phyloP scores from a whole-genome alignment of 1,139 yeast species.

The Hyphopichia buzzinii region DNA sequence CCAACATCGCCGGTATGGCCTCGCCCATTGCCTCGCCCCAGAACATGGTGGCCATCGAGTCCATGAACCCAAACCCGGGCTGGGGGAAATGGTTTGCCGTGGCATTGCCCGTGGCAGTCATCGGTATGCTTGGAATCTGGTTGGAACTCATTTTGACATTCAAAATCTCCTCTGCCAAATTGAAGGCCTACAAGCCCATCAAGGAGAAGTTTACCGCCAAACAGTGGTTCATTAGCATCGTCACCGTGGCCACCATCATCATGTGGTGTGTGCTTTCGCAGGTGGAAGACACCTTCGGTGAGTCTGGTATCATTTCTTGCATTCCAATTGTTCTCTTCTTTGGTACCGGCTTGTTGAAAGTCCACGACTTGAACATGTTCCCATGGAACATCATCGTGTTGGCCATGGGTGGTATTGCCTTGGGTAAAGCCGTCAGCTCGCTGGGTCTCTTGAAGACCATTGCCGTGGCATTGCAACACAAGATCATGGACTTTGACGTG shows the following conservation, averaged over 20 bases:
- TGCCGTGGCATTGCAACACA: slow-evolving; percentile 63
- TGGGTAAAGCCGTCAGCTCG: slow-evolving; percentile 88
- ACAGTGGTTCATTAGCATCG: slow-evolving; percentile 67
- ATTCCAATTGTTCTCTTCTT: slow-evolving; percentile 82
- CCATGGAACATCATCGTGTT: slow-evolving; percentile 91
- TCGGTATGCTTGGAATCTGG: slow-evolving; percentile 70
- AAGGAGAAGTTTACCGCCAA: slow-evolving; percentile 68
- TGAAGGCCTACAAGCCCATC: slow-evolving; percentile 59
- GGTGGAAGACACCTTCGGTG: slow-evolving; percentile 72
- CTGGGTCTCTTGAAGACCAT: slow-evolving; percentile 81
- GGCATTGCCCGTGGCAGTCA: slow-evolving; percentile 71
- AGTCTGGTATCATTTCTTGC: slow-evolving; percentile 84
- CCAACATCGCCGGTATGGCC: slow-evolving; percentile 93
- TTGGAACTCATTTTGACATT: slow-evolving; percentile 64
- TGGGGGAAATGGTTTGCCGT: slow-evolving; percentile 95
- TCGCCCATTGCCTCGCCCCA: slow-evolving; percentile 97
- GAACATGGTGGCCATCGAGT: slow-evolving; percentile 82
- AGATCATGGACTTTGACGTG: slow-evolving; percentile 59
- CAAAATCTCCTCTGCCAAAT: slow-evolving; percentile 49
- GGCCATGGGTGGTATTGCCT: slow-evolving; percentile 95
- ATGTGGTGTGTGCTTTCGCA: slow-evolving; percentile 81
- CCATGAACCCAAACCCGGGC: slow-evolving; percentile 87
- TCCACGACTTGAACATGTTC: slow-evolving; percentile 88
- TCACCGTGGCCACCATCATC: slow-evolving; percentile 68
- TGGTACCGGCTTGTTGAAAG: slow-evolving; percentile 79